Percentiles rank a stretch among this genome's conserved stretches.
These are phyloP conservation scores for Dissophora globulifera DNA, from an alignment of 192 early-diverging fungal species.

Conservation along the genomic window DNA sequence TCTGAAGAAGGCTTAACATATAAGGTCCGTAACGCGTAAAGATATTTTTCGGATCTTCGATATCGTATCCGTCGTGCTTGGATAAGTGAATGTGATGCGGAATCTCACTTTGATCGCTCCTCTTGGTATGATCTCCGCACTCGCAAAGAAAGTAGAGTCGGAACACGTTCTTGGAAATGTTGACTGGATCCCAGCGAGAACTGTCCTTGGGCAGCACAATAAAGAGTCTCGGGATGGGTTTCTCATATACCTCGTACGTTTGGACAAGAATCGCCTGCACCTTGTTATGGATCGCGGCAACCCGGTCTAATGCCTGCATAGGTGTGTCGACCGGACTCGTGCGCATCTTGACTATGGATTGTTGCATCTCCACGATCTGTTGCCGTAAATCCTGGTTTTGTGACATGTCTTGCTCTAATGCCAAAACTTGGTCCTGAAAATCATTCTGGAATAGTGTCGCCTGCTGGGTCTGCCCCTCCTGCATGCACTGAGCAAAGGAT, in stretches of 20 bases:
- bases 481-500: neutral
- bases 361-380: conserved; percentile 5
- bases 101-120: neutral
- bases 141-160: conserved; percentile 23
- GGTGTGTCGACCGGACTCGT: neutral
- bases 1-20: conserved; percentile 15
- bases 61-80: conserved; percentile 24
- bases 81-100: conserved; percentile 25
- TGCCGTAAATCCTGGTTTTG: conserved; percentile 2
- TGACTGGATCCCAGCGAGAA: neutral
- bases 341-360: conserved; percentile 6
- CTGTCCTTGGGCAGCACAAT: conserved; percentile 2
- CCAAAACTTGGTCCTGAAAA: neutral
- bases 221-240: conserved; percentile 12
- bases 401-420: conserved; percentile 2
- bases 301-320: neutral
- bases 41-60: conserved; percentile 18
- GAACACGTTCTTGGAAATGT: neutral
- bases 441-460: neutral
- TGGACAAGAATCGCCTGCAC: conserved; percentile 16
- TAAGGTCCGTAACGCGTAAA: conserved; percentile 17
- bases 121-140: conserved; percentile 19
- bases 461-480: neutral
- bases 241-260: conserved; percentile 10
- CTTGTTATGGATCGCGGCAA: neutral